Percentiles rank a stretch among this genome's conserved stretches.
These are phyloP conservation scores for Yamadazyma laniorum DNA, from an alignment of 805 yeast species.

Conservation along the genomic window DNA sequence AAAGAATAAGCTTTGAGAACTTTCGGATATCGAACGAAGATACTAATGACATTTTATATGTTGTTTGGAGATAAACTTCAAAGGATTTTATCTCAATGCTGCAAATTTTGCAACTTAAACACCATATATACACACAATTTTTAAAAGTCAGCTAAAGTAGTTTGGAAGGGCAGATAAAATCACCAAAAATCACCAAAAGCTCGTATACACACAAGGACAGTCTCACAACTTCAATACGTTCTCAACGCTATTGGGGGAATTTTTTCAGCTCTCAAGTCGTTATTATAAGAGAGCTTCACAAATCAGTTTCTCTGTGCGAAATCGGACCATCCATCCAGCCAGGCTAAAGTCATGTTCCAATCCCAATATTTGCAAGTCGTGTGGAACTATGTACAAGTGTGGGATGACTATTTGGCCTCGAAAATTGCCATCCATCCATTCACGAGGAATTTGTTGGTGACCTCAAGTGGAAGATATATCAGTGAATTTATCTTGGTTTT, in stretches of 20 bases:
- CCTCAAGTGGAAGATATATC: conserved; percentile 26
- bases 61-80: neutral
- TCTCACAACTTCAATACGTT: too few relatives aligned
- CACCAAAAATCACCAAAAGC: too few relatives aligned
- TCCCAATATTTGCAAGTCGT: neutral
- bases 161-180: too few relatives aligned
- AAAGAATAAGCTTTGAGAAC: conserved; percentile 10
- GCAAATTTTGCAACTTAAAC: neutral
- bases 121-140: too few relatives aligned
- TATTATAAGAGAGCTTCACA: too few relatives aligned
- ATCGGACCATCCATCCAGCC: neutral
- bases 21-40: conserved; percentile 12
- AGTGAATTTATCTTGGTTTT: conserved; percentile 26
- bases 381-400: neutral
- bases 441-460: conserved; percentile 24
- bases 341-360: neutral
- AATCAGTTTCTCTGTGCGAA: too few relatives aligned
- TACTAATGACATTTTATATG: conserved; percentile 5
- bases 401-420: conserved; percentile 8
- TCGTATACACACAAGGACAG: too few relatives aligned
- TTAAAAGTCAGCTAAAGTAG: too few relatives aligned
- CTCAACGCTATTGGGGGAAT: too few relatives aligned
- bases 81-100: neutral
- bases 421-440: conserved; percentile 6
- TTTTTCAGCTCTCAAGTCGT: too few relatives aligned